Conservation (phyloP, 2,329 filamentous ascomycete genomes). For the Coniella vitis region DNA sequence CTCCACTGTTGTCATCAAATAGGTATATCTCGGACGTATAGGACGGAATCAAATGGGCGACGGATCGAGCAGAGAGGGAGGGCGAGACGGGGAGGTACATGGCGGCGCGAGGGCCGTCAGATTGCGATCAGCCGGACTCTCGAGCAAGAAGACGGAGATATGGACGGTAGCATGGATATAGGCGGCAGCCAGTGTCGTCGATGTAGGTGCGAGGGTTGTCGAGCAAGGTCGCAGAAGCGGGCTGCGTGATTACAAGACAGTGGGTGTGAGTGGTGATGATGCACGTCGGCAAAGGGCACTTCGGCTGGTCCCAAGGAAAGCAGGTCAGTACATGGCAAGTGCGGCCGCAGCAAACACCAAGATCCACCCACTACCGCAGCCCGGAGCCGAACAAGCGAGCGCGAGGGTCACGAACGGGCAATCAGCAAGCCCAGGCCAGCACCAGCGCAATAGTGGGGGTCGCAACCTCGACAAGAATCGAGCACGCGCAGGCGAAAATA, state of each 20-base stretch:
- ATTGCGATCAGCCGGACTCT: conserved; percentile 7
- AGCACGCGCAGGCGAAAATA: background rate
- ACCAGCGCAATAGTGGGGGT: background rate
- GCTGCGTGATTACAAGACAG: no score
- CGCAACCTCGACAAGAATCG: conserved; percentile 1
- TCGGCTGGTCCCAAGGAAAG: no score
- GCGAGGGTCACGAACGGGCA: background rate
- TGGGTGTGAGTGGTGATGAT: no score
- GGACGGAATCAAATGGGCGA: conserved; percentile 13
- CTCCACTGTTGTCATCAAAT: conserved; percentile 7
- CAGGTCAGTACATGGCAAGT: no score
- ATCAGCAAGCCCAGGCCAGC: background rate
- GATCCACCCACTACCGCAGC: no score
- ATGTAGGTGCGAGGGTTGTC: no score
- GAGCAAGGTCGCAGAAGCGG: no score
- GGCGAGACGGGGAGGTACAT: conserved; percentile 11
- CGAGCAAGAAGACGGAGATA: conserved; percentile 2
- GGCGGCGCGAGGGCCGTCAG: conserved; percentile 13
- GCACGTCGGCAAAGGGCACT: no score
- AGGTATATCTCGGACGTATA: conserved; percentile 15
- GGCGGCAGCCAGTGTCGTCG: background rate
- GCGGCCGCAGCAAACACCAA: no score
- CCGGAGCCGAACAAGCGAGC: no score
- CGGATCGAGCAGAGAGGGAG: conserved; percentile 10
- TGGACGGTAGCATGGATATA: conserved; percentile 8